A percentile compares a stretch with the other conserved stretches of the same genome.
These are phyloP conservation scores for Ceratocystiopsis brevicomis DNA, from an alignment of 2,329 filamentous ascomycete species.

Conservation along the genomic window DNA sequence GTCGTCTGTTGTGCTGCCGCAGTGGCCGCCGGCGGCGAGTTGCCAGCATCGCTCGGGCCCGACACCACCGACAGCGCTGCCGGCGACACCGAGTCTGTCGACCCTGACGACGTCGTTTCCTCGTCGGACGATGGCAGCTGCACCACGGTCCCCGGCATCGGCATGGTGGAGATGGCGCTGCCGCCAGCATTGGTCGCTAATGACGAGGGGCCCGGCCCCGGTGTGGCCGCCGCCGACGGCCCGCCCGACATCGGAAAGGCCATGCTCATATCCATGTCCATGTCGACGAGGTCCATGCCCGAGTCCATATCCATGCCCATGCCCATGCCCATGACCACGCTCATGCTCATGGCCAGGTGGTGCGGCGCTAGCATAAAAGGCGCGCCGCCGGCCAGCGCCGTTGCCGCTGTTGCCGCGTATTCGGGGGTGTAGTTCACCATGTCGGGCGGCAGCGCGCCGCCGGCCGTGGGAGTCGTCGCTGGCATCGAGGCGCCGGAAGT, in stretches of 20 bases:
- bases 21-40: not conserved
- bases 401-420: too few species aligned
- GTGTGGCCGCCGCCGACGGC: too few species aligned
- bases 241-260: too few species aligned
- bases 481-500: too few species aligned
- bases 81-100: not conserved
- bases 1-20: not conserved
- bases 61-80: too few species aligned
- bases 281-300: slow-evolving; percentile 1
- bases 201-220: too few species aligned
- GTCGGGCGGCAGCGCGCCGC: too few species aligned
- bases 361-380: slow-evolving; percentile 5
- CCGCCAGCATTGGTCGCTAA: not conserved
- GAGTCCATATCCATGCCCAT: slow-evolving; percentile 7
- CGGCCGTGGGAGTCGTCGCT: too few species aligned
- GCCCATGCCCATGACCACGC: slow-evolving; percentile 20
- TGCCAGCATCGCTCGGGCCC: not conserved
- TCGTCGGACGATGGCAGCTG: slow-evolving; percentile 10
- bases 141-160: not conserved
- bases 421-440: too few species aligned
- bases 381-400: not conserved
- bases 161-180: too few species aligned
- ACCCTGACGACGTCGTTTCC: slow-evolving; percentile 6
- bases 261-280: not conserved
- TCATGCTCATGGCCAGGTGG: slow-evolving; percentile 23